phyloP scores from a whole-genome alignment of 2,329 filamentous ascomycete species.

The Sarocladium strictum region DNA sequence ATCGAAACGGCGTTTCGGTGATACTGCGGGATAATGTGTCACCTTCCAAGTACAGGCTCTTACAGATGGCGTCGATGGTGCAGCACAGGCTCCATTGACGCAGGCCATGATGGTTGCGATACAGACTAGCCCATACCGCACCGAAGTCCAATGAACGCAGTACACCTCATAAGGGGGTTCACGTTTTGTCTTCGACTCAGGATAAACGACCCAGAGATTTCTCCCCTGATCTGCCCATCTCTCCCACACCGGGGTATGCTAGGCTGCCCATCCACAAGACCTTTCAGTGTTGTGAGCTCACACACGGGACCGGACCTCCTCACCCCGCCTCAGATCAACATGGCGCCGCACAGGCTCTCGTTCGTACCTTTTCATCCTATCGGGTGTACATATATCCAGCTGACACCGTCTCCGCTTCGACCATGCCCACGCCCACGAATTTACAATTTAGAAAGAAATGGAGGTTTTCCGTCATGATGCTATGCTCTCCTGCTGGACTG shows the following conservation, averaged over 20 bases:
- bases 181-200: too few relatives aligned
- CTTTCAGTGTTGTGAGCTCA: background rate
- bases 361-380: background rate
- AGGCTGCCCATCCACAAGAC: background rate
- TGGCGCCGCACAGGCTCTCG: background rate
- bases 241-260: background rate
- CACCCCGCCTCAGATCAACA: background rate
- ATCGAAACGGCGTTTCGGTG: background rate
- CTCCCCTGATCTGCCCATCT: too few relatives aligned
- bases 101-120: constrained; percentile 2
- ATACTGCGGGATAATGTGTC: constrained; percentile 6
- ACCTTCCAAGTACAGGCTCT: background rate
- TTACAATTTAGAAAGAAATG: background rate
- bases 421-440: background rate
- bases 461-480: constrained; percentile 6
- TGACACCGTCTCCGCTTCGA: background rate
- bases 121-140: background rate
- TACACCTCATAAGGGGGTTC: too few relatives aligned
- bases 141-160: background rate
- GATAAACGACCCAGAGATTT: too few relatives aligned
- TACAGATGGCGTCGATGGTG: background rate
- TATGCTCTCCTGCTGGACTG: background rate
- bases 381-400: background rate
- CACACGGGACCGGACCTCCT: background rate
- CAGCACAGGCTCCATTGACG: background rate